Percentiles rank a stretch among this genome's conserved stretches.
phyloP scores from a whole-genome alignment of 768 basidiomycete species.

The Rickenella mellea region DNA sequence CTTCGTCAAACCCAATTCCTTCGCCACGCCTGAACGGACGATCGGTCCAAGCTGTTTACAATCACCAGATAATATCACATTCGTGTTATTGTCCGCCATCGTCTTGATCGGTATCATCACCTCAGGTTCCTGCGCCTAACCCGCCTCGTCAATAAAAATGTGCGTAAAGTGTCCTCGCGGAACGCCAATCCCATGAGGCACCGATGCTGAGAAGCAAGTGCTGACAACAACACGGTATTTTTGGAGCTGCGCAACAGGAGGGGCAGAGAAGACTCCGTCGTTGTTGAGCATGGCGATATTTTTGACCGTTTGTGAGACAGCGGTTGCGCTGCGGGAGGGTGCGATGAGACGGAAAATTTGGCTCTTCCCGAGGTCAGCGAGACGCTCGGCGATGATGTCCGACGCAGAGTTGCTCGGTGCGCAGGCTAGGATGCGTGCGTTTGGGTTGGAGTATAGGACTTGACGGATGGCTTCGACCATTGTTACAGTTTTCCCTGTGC shows the following conservation, averaged over 20 bases:
- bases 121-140: constrained; percentile 65
- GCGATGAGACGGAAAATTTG: constrained; percentile 48
- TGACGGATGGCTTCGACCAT: constrained; percentile 56
- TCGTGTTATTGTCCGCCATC: constrained; percentile 42
- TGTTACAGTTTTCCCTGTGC: constrained; percentile 63
- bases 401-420: constrained; percentile 64
- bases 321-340: constrained; percentile 27
- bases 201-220: constrained; percentile 56
- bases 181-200: constrained; percentile 46
- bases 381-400: constrained; percentile 42
- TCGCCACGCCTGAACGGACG: constrained; percentile 47
- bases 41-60: constrained; percentile 67
- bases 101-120: constrained; percentile 53
- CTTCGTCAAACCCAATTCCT: constrained; percentile 42
- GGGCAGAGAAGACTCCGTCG: constrained; percentile 34
- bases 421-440: constrained; percentile 46
- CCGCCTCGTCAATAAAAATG: constrained; percentile 66
- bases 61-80: constrained; percentile 57
- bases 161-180: constrained; percentile 54
- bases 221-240: constrained; percentile 47
- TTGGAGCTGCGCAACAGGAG: constrained; percentile 25
- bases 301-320: no score
- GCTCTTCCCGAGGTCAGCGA: constrained; percentile 27
- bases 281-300: no score
- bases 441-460: constrained; percentile 30